These are phyloP conservation scores for Boeremia lycopersici DNA, from an alignment of 2,329 filamentous ascomycete species.

Conservation along the genomic window DNA sequence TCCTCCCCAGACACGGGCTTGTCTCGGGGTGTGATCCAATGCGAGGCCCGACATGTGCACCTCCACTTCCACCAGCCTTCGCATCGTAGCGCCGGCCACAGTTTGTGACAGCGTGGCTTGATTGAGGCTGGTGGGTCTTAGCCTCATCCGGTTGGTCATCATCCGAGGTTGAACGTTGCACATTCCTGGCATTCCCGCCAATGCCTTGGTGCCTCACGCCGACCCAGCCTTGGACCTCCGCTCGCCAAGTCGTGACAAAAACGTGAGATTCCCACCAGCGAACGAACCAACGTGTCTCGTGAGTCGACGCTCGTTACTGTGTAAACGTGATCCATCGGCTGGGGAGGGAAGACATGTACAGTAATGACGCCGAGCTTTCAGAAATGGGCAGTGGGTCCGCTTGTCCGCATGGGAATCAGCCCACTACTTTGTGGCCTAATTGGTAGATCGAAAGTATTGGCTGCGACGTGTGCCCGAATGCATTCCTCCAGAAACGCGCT, in stretches of 20 bases:
- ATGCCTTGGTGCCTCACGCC: constrained; percentile 24
- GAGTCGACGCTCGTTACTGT: neutral
- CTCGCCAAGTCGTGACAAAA: constrained; percentile 11
- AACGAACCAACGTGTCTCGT: neutral
- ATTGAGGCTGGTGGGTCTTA: constrained; percentile 39
- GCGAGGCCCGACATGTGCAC: constrained; percentile 29
- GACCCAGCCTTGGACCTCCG: constrained; percentile 8
- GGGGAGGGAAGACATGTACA: neutral
- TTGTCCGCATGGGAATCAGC: constrained; percentile 17
- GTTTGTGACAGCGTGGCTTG: constrained; percentile 34
- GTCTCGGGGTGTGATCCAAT: constrained; percentile 23
- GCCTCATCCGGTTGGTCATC: constrained; percentile 20
- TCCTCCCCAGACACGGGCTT: constrained; percentile 22
- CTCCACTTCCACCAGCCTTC: constrained; percentile 30
- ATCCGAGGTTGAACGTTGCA: constrained; percentile 19
- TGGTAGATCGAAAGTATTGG: constrained; percentile 21
- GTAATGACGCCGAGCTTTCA: constrained; percentile 12
- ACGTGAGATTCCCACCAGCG: constrained; percentile 10
- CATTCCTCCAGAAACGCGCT: constrained; percentile 7
- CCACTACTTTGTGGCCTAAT: constrained; percentile 17
- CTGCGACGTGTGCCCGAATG: constrained; percentile 15
- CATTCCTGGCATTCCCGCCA: constrained; percentile 19
- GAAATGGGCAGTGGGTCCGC: constrained; percentile 19
- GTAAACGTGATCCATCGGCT: neutral
- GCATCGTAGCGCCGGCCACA: constrained; percentile 16